phyloP scores from a whole-genome alignment of 2,329 filamentous ascomycete genomes.

The Trichoderma cornu-damae region DNA sequence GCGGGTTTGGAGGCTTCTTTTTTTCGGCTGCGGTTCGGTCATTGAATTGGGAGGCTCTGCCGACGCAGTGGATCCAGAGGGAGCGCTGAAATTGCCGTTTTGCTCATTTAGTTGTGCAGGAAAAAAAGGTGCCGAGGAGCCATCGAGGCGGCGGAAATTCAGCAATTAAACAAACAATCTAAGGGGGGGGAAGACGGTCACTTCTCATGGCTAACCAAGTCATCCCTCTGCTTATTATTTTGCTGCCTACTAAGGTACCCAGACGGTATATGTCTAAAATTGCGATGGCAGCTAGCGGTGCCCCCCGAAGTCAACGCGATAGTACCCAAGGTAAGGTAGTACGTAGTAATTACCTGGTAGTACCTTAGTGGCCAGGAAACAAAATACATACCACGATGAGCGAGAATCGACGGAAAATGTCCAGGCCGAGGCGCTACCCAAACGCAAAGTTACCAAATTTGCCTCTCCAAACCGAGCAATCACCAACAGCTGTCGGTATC shows the following conservation, averaged over 20 bases:
- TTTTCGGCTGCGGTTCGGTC: background rate
- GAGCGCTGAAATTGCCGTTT: conserved; percentile 4
- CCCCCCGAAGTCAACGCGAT: too few relatives aligned
- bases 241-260: background rate
- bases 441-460: background rate
- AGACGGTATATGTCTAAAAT: too few relatives aligned
- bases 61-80: background rate
- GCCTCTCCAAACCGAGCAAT: background rate
- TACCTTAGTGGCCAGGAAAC: too few relatives aligned
- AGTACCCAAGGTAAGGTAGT: too few relatives aligned
- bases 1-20: background rate
- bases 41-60: background rate
- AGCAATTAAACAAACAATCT: conserved; percentile 14
- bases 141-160: conserved; percentile 4
- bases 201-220: too few relatives aligned
- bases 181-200: too few relatives aligned
- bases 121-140: background rate
- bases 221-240: too few relatives aligned
- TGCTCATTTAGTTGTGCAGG: background rate
- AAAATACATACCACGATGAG: too few relatives aligned
- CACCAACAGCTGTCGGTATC: background rate
- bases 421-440: background rate
- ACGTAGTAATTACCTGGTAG: too few relatives aligned
- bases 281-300: background rate
- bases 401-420: background rate